A percentile compares a stretch with the other conserved stretches of the same genome.
phyloP scores from a whole-genome alignment of 805 yeast species.

The Pichia cabralensis region DNA sequence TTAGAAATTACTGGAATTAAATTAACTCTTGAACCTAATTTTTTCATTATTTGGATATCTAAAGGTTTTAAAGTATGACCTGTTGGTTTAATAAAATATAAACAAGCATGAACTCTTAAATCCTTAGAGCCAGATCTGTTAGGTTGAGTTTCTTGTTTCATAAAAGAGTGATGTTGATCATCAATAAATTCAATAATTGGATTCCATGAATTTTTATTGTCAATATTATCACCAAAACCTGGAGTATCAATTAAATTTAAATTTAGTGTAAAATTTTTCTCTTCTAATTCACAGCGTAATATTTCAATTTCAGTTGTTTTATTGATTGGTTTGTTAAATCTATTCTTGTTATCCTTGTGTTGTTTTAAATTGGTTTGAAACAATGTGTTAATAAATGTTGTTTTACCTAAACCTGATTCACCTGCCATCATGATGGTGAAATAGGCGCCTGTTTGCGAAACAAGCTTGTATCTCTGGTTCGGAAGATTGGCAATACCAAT shows the following conservation, averaged over 20 bases:
- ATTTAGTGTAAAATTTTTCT: slow-evolving; percentile 67
- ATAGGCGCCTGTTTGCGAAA: slow-evolving; percentile 64
- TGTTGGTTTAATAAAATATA: slow-evolving; percentile 85
- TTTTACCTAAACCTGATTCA: slow-evolving; percentile 85
- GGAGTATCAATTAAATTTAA: slow-evolving; percentile 86
- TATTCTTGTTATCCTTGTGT: slow-evolving; percentile 42
- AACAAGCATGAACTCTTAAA: slow-evolving; percentile 81
- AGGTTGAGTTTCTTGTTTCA: slow-evolving; percentile 95
- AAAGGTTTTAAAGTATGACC: slow-evolving; percentile 82
- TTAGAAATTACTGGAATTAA: slow-evolving; percentile 85
- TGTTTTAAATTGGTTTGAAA: slow-evolving; percentile 66
- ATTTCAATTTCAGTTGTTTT: slow-evolving; percentile 74
- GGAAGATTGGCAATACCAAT: slow-evolving; percentile 68
- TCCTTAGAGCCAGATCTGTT: slow-evolving; percentile 56
- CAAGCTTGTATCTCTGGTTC: slow-evolving; percentile 68
- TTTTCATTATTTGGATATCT: slow-evolving; percentile 84
- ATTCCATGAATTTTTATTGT: slow-evolving; percentile 79
- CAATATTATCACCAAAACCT: slow-evolving; percentile 86
- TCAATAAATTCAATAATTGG: slow-evolving; percentile 83
- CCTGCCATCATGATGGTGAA: slow-evolving; percentile 83
- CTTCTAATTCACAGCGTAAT: slow-evolving; percentile 71
- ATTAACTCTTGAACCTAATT: slow-evolving; percentile 69
- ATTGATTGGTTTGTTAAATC: slow-evolving; percentile 51
- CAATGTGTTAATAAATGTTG: slow-evolving; percentile 81
- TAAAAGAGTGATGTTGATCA: slow-evolving; percentile 78